Percentiles rank a stretch among this genome's conserved stretches.
Evolutionary conservation across 371 early-diverging fungal genomes (phyloP).

Genomic region (Mortierella sp.): DNA sequence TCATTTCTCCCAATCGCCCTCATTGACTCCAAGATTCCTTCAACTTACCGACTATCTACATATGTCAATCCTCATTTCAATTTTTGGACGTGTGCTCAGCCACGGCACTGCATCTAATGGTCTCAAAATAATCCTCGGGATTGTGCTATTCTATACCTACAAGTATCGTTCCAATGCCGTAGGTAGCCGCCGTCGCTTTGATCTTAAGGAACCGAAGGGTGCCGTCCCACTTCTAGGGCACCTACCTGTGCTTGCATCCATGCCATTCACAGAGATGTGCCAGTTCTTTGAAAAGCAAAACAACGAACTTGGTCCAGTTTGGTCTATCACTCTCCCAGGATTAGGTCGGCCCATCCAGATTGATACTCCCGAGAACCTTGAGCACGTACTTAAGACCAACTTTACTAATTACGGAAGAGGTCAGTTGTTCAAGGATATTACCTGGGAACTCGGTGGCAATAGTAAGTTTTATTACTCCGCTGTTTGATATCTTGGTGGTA

Average conservation of each 20-base stretch:
- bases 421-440: not conserved
- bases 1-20: too few species aligned
- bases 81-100: constrained; percentile 54
- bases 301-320: constrained; percentile 21
- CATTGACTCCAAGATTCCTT: too few species aligned
- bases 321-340: constrained; percentile 20
- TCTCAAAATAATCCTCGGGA: not conserved
- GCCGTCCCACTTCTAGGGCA: constrained; percentile 26
- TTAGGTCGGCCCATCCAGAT: constrained; percentile 25
- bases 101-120: not conserved
- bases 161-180: constrained; percentile 27
- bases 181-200: constrained; percentile 21
- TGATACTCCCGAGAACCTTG: constrained; percentile 20
- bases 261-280: constrained; percentile 16
- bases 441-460: not conserved
- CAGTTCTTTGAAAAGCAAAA: constrained; percentile 13
- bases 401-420: constrained; percentile 23
- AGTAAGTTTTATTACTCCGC: not conserved
- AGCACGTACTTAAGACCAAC: constrained; percentile 33
- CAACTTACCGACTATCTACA: too few species aligned
- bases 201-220: constrained; percentile 27
- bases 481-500: too few species aligned
- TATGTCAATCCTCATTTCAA: too few species aligned
- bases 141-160: not conserved
- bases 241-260: constrained; percentile 12